A percentile compares a stretch with the other conserved stretches of the same genome.
These are phyloP conservation scores for Paecilomyces sp. DNA, from an alignment of 2,329 filamentous ascomycete genomes.

Conservation along the genomic window DNA sequence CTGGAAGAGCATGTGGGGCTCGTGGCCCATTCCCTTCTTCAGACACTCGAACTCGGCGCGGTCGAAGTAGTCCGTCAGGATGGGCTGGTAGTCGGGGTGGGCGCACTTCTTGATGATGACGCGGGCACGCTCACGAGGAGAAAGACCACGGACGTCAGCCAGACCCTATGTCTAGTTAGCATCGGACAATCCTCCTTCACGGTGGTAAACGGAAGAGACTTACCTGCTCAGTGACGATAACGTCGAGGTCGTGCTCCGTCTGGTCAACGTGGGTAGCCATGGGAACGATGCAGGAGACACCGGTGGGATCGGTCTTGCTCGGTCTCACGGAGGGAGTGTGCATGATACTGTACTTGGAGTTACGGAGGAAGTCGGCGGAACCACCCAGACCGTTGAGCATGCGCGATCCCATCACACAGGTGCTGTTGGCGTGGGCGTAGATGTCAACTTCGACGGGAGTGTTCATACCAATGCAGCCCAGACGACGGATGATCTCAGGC, in stretches of 20 bases:
- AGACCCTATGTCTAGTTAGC: slow-evolving; percentile 54
- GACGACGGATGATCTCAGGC: slow-evolving; percentile 79
- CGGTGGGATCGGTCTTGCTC: slow-evolving; percentile 72
- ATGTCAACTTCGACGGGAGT: slow-evolving; percentile 91
- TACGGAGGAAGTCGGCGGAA: slow-evolving; percentile 73
- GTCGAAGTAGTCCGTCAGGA: slow-evolving; percentile 74
- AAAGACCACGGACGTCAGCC: slow-evolving; percentile 76
- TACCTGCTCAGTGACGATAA: slow-evolving; percentile 66
- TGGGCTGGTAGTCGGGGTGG: slow-evolving; percentile 77
- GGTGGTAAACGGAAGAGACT: neutral
- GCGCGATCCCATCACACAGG: slow-evolving; percentile 78
- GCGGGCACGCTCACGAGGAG: slow-evolving; percentile 69
- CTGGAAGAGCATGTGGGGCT: slow-evolving; percentile 82
- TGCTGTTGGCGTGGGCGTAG: slow-evolving; percentile 87
- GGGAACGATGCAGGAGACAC: slow-evolving; percentile 81
- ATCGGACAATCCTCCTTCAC: neutral
- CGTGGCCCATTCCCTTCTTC: slow-evolving; percentile 80
- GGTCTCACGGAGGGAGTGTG: slow-evolving; percentile 79
- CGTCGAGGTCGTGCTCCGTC: slow-evolving; percentile 86
- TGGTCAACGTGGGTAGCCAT: slow-evolving; percentile 91
- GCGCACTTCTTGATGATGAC: slow-evolving; percentile 84
- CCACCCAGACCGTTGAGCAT: slow-evolving; percentile 84
- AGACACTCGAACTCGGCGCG: slow-evolving; percentile 82
- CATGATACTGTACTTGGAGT: slow-evolving; percentile 83
- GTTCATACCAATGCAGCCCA: slow-evolving; percentile 92